A percentile compares a stretch with the other conserved stretches of the same genome.
Evolutionary conservation across 2,329 filamentous ascomycete species (phyloP).

Genomic region (Fusarium buxicola): DNA sequence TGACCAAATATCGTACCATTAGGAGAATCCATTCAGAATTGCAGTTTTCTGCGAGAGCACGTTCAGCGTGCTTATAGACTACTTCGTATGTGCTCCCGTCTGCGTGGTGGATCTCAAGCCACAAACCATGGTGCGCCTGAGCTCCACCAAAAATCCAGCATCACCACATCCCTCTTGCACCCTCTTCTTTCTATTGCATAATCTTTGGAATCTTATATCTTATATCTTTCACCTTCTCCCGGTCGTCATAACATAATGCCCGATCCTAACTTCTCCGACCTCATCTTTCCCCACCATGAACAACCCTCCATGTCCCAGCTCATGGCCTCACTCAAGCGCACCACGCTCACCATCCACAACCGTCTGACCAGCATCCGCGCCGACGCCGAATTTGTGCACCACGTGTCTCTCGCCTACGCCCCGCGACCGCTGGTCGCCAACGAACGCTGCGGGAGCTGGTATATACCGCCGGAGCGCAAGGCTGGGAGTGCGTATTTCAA

Average conservation of each 20-base stretch:
- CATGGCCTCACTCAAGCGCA: conserved; percentile 78
- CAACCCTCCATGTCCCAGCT: conserved; percentile 78
- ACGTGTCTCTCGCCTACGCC: conserved; percentile 65
- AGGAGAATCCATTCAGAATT: background rate
- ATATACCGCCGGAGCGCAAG: conserved; percentile 76
- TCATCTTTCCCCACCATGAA: conserved; percentile 65
- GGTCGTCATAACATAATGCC: conserved; percentile 40
- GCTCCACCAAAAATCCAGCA: conserved; percentile 40
- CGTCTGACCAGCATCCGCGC: conserved; percentile 81
- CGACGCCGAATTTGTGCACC: conserved; percentile 80
- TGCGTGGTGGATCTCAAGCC: conserved; percentile 28
- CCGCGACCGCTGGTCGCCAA: conserved; percentile 84
- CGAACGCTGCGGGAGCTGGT: conserved; percentile 97
- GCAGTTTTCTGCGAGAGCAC: background rate
- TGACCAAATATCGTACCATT: conserved; percentile 20
- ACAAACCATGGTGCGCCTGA: conserved; percentile 17
- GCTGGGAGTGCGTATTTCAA: conserved; percentile 91
- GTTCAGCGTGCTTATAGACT: conserved; percentile 1
- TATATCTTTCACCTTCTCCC: background rate
- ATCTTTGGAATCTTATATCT: too few species aligned
- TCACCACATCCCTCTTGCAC: background rate
- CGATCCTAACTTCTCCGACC: conserved; percentile 52
- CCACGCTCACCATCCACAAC: conserved; percentile 82
- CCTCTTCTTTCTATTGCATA: background rate
- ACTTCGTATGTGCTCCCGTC: conserved; percentile 7